A percentile compares a stretch with the other conserved stretches of the same genome.
These are phyloP conservation scores for Corchorus olitorius DNA, from an alignment of 345 rosid genomes.

Conservation along the genomic window DNA sequence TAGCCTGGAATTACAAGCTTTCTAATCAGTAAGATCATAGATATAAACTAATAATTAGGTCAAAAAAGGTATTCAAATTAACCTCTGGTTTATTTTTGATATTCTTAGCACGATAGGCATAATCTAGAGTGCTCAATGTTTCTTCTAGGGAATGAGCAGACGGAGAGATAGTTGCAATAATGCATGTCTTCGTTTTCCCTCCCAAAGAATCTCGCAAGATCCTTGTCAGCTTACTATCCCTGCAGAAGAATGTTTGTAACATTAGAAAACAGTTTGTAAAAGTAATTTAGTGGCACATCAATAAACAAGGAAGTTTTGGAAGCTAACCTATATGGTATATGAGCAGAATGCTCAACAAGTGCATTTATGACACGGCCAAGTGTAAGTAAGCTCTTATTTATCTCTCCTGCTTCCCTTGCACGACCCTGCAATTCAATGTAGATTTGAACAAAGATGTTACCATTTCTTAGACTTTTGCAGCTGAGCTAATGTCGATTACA, in stretches of 20 bases:
- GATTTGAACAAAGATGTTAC: constrained; percentile 13
- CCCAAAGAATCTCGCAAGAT: constrained; percentile 89
- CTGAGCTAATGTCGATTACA: neutral
- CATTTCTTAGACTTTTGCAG: neutral
- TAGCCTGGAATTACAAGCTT: constrained; percentile 60
- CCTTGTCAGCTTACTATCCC: constrained; percentile 98
- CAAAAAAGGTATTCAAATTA: constrained; percentile 26
- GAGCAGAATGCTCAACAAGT: constrained; percentile 94
- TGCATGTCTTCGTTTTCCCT: constrained; percentile 96
- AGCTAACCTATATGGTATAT: constrained; percentile 84
- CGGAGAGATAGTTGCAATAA: constrained; percentile 92
- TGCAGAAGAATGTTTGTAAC: constrained; percentile 28
- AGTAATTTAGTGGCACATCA: constrained; percentile 4
- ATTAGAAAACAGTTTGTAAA: neutral
- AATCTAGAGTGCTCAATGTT: constrained; percentile 92
- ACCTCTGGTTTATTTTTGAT: constrained; percentile 97
- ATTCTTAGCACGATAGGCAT: constrained; percentile 91
- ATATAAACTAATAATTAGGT: neutral
- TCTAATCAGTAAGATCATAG: constrained; percentile 19
- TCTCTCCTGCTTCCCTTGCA: constrained; percentile 98
- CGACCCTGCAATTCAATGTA: constrained; percentile 55
- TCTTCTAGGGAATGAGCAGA: constrained; percentile 85
- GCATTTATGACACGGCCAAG: constrained; percentile 96
- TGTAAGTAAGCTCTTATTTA: constrained; percentile 94
- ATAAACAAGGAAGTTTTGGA: constrained; percentile 1